A percentile compares a stretch with the other conserved stretches of the same genome.
Evolutionary conservation across 1,139 yeast species (phyloP).

Genomic region (Casaregolazyma lundiana): DNA sequence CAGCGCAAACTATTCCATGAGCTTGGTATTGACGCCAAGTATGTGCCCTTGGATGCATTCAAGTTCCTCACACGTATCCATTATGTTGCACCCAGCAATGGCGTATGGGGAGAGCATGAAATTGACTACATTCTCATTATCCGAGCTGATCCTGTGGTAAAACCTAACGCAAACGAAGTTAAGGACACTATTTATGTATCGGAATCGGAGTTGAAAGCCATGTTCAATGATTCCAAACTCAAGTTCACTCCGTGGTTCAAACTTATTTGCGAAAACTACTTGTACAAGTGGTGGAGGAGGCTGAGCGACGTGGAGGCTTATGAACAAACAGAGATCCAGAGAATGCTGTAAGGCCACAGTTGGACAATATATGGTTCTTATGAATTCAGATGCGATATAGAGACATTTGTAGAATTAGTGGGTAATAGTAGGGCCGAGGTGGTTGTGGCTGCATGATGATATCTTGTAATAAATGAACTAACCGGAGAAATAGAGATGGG

Average conservation of each 20-base stretch:
- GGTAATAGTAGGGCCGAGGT: neutral
- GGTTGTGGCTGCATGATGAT: neutral
- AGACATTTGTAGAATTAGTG: constrained; percentile 1
- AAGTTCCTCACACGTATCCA: constrained; percentile 89
- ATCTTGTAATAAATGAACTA: neutral
- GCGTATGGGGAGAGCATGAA: constrained; percentile 97
- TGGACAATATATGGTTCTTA: too few species aligned
- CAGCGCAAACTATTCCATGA: constrained; percentile 90
- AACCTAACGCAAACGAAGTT: constrained; percentile 69
- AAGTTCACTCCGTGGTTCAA: constrained; percentile 98
- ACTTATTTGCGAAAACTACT: constrained; percentile 83
- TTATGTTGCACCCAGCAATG: constrained; percentile 80
- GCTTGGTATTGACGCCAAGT: constrained; percentile 67
- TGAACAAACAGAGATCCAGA: constrained; percentile 4
- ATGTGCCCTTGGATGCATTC: constrained; percentile 63
- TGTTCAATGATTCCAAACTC: constrained; percentile 63
- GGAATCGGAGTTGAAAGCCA: constrained; percentile 57
- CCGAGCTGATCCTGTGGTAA: constrained; percentile 51
- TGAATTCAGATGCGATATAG: neutral
- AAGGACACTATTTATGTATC: constrained; percentile 74
- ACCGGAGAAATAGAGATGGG: neutral
- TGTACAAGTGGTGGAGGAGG: constrained; percentile 91
- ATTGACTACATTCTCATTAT: constrained; percentile 89
- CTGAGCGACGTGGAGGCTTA: constrained; percentile 41
- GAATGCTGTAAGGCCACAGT: constrained; percentile 5